Conservation (phyloP, 2,329 filamentous ascomycete species). For the Juglanconis juglandina region DNA sequence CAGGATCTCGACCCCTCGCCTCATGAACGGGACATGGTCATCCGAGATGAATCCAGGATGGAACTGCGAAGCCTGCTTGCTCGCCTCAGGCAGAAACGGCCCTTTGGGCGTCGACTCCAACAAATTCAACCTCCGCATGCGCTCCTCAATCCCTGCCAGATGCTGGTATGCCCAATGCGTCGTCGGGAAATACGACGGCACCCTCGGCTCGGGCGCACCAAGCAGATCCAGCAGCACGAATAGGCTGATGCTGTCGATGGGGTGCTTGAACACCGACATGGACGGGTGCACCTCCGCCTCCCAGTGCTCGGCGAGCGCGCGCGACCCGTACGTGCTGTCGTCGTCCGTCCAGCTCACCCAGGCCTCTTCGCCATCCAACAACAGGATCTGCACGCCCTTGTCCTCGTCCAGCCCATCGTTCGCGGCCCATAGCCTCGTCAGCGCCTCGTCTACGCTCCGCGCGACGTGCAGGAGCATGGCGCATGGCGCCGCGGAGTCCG, state of each 20-base stretch:
- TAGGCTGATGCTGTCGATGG: constrained; percentile 68
- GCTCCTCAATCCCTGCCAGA: constrained; percentile 70
- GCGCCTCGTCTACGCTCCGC: constrained; percentile 64
- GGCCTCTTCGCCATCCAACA: constrained; percentile 81
- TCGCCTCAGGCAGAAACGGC: constrained; percentile 26
- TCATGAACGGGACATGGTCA: constrained; percentile 76
- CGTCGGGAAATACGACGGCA: constrained; percentile 83
- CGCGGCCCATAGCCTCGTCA: constrained; percentile 70
- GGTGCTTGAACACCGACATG: constrained; percentile 65
- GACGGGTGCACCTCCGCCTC: constrained; percentile 63
- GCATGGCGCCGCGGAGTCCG: constrained; percentile 79
- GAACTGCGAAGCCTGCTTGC: constrained; percentile 38
- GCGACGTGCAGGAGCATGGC: constrained; percentile 80
- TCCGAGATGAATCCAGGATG: constrained; percentile 52
- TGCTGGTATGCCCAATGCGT: constrained; percentile 91
- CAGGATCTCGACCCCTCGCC: constrained; percentile 68
- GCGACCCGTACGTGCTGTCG: constrained; percentile 75
- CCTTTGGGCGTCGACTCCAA: constrained; percentile 52
- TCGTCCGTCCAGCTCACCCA: constrained; percentile 68
- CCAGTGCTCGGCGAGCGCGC: constrained; percentile 71
- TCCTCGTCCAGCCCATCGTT: constrained; percentile 65
- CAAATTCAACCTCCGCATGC: constrained; percentile 64
- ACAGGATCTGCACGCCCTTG: constrained; percentile 73
- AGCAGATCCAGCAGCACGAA: constrained; percentile 92
- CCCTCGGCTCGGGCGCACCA: constrained; percentile 61